Conservation (phyloP, 108 stramenopile species). For the Cyclotella sp. region DNA sequence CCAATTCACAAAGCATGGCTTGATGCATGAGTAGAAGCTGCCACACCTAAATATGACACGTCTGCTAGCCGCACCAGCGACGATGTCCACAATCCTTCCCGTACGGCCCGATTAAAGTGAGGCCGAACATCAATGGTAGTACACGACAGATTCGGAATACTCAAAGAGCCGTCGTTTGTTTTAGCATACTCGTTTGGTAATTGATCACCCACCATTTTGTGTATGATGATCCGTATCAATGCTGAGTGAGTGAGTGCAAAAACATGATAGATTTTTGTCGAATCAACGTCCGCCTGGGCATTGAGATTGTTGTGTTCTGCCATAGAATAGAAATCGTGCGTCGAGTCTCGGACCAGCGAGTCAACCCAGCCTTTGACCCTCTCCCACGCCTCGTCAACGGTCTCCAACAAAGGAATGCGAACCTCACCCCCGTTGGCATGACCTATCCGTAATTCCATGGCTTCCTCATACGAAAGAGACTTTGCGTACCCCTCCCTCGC, state of each 20-base stretch:
- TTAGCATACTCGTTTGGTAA: conserved; percentile 34
- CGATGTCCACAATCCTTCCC: conserved; percentile 9
- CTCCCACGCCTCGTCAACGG: conserved; percentile 55
- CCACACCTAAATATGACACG: conserved; percentile 40
- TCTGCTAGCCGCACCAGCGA: conserved; percentile 38
- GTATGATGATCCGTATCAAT: conserved; percentile 53
- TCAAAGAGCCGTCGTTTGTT: conserved; percentile 42
- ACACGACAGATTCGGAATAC: conserved; percentile 47
- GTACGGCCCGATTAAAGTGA: neutral
- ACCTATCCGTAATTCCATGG: conserved; percentile 20
- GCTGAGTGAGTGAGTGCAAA: conserved; percentile 66
- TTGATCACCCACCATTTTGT: conserved; percentile 49
- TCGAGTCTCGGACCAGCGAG: conserved; percentile 47
- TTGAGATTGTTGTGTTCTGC: neutral
- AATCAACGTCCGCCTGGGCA: neutral
- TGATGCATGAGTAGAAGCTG: neutral
- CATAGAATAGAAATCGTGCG: conserved; percentile 26
- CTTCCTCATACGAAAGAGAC: conserved; percentile 47
- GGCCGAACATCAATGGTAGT: conserved; percentile 50
- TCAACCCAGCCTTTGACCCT: conserved; percentile 55
- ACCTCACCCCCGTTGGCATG: conserved; percentile 17
- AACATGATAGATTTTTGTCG: conserved; percentile 44
- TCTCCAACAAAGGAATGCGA: conserved; percentile 54
- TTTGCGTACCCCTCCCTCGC: conserved; percentile 61
- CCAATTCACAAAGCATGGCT: conserved; percentile 24